Percentiles rank a stretch among this genome's conserved stretches.
Evolutionary conservation across 768 basidiomycete species (phyloP).

Genomic region (Panellus pusillus): DNA sequence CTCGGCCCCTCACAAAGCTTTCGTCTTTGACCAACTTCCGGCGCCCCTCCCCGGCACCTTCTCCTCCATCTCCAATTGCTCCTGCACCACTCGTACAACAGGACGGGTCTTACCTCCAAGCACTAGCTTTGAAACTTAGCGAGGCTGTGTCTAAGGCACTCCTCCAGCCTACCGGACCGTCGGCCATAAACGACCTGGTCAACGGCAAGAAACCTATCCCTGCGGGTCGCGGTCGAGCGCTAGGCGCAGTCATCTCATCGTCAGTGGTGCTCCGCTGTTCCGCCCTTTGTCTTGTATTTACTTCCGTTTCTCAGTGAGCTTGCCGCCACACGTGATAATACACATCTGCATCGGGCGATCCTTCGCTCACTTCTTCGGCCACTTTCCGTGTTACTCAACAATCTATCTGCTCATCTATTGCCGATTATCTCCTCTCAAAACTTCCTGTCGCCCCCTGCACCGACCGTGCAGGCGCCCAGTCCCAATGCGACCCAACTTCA

Average conservation of each 20-base stretch:
- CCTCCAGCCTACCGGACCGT: slow-evolving; percentile 60
- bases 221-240: slow-evolving; percentile 63
- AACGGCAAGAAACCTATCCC: slow-evolving; percentile 72
- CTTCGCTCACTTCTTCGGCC: slow-evolving; percentile 75
- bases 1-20: slow-evolving; percentile 57
- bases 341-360: slow-evolving; percentile 67
- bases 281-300: slow-evolving; percentile 11
- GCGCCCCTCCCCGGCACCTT: slow-evolving; percentile 51
- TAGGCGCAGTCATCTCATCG: slow-evolving; percentile 72
- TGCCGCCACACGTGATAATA: slow-evolving; percentile 59
- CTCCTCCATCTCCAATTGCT: slow-evolving; percentile 31
- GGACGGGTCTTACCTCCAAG: slow-evolving; percentile 79
- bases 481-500: slow-evolving; percentile 70
- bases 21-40: slow-evolving; percentile 57
- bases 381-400: slow-evolving; percentile 70
- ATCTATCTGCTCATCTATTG: slow-evolving; percentile 65
- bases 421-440: slow-evolving; percentile 65
- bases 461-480: slow-evolving; percentile 49
- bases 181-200: slow-evolving; percentile 51
- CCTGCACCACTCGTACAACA: slow-evolving; percentile 63
- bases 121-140: slow-evolving; percentile 72
- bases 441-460: slow-evolving; percentile 53
- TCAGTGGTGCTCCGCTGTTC: slow-evolving; percentile 39
- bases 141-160: slow-evolving; percentile 81
- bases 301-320: slow-evolving; percentile 55